A percentile compares a stretch with the other conserved stretches of the same genome.
phyloP scores from a whole-genome alignment of 768 basidiomycete species.

The Russula griseocarnosa region DNA sequence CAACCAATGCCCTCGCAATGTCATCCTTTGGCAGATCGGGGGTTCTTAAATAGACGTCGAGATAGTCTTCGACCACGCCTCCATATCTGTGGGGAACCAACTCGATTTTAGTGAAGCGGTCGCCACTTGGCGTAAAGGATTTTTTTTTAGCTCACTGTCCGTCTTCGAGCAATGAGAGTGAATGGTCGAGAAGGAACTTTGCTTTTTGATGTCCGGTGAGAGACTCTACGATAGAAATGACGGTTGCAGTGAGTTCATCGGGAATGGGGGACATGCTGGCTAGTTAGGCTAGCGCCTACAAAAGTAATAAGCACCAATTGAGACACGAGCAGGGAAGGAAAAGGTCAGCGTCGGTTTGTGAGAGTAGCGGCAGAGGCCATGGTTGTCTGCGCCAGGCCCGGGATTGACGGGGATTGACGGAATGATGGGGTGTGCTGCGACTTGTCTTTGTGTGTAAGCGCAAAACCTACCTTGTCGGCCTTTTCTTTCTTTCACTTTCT shows the following conservation, averaged over 20 bases:
- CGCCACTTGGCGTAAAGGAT: neutral
- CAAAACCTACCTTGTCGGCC: too few relatives aligned
- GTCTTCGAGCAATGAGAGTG: slow-evolving; percentile 36
- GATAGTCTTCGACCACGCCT: slow-evolving; percentile 57
- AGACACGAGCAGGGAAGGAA: neutral
- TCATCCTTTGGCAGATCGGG: slow-evolving; percentile 52
- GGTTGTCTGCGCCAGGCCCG: neutral
- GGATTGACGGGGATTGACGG: neutral
- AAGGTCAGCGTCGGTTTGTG: neutral
- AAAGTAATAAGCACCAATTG: neutral
- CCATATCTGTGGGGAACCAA: slow-evolving; percentile 46
- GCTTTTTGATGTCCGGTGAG: slow-evolving; percentile 35
- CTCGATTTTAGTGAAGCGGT: neutral
- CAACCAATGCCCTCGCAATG: slow-evolving; percentile 51
- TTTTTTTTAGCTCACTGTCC: slow-evolving; percentile 33
- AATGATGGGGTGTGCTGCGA: too few relatives aligned
- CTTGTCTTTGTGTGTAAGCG: too few relatives aligned
- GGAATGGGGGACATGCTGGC: slow-evolving; percentile 13
- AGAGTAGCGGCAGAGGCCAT: neutral
- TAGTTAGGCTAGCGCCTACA: neutral
- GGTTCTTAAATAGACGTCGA: slow-evolving; percentile 62
- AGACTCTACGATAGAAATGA: slow-evolving; percentile 35
- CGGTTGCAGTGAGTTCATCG: slow-evolving; percentile 38
- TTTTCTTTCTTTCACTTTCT: too few relatives aligned
- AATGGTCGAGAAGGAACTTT: slow-evolving; percentile 36